A percentile compares a stretch with the other conserved stretches of the same genome.
Evolutionary conservation across 345 rosid genomes (phyloP).

Genomic region (Chamaenerion angustifolium): DNA sequence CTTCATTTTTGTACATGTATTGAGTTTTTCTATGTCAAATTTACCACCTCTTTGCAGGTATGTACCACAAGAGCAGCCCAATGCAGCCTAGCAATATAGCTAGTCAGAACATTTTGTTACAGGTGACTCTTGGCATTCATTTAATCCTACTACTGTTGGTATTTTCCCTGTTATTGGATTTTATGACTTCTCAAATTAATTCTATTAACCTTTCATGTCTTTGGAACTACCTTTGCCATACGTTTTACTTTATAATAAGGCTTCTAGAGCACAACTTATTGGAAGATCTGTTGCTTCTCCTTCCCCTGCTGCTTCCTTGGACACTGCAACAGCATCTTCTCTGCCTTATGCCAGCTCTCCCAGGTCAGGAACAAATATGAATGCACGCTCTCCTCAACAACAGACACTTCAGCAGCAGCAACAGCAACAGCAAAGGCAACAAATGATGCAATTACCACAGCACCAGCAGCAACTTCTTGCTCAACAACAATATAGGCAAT

Average conservation of each 20-base stretch:
- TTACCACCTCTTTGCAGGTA: conserved; percentile 29
- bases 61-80: conserved; percentile 50
- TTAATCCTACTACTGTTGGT: neutral
- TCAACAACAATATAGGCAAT: conserved; percentile 69
- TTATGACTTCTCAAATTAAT: neutral
- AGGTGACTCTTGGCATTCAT: conserved; percentile 26
- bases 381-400: conserved; percentile 80
- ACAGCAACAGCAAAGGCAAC: conserved; percentile 38
- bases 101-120: conserved; percentile 54
- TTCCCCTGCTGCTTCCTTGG: conserved; percentile 55
- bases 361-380: conserved; percentile 61
- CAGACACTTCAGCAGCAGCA: conserved; percentile 52
- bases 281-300: conserved; percentile 91
- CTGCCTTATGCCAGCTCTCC: conserved; percentile 84
- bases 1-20: neutral
- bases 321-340: conserved; percentile 67
- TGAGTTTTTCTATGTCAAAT: neutral
- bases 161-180: neutral
- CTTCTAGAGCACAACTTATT: conserved; percentile 55
- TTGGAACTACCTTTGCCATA: neutral
- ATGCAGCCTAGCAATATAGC: conserved; percentile 35
- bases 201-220: neutral
- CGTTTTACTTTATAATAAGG: conserved; percentile 19
- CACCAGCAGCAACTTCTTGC: conserved; percentile 69
- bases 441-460: conserved; percentile 42